phyloP scores from a whole-genome alignment of 2,329 filamentous ascomycete genomes.

The Xenoacremonium recifei region DNA sequence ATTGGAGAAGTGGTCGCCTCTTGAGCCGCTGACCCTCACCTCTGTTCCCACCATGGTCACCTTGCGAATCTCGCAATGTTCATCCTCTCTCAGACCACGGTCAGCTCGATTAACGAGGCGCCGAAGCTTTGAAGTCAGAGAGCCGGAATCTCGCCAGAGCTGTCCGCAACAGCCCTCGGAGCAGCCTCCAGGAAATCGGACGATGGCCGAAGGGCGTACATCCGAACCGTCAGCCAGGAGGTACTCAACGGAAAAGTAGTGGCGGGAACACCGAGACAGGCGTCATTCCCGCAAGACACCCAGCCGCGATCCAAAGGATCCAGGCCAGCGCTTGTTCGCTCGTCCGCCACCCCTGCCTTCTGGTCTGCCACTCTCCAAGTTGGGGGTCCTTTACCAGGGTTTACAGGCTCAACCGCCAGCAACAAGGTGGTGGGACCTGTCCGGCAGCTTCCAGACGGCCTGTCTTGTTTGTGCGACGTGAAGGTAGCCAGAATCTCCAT shows the following conservation, averaged over 20 bases:
- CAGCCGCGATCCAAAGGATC: conserved; percentile 4
- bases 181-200: conserved; percentile 18
- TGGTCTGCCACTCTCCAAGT: too few relatives aligned
- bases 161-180: conserved; percentile 10
- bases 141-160: conserved; percentile 7
- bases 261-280: conserved; percentile 27
- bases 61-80: conserved; percentile 7
- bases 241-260: conserved; percentile 8
- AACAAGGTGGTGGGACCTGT: too few relatives aligned
- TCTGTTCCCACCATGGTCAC: conserved; percentile 12
- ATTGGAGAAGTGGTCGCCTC: conserved; percentile 23
- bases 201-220: conserved; percentile 12
- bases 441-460: too few relatives aligned
- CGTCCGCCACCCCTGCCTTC: neutral
- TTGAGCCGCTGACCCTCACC: conserved; percentile 25
- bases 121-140: conserved; percentile 1
- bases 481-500: too few relatives aligned
- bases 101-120: conserved; percentile 5
- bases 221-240: neutral
- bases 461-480: too few relatives aligned
- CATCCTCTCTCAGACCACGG: conserved; percentile 8
- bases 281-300: conserved; percentile 25
- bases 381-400: too few relatives aligned
- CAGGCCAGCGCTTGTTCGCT: neutral
- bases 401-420: too few relatives aligned